Percentiles rank a stretch among this genome's conserved stretches.
Conservation (phyloP, 2,329 filamentous ascomycete species). For the Beauveria medogensis region DNA sequence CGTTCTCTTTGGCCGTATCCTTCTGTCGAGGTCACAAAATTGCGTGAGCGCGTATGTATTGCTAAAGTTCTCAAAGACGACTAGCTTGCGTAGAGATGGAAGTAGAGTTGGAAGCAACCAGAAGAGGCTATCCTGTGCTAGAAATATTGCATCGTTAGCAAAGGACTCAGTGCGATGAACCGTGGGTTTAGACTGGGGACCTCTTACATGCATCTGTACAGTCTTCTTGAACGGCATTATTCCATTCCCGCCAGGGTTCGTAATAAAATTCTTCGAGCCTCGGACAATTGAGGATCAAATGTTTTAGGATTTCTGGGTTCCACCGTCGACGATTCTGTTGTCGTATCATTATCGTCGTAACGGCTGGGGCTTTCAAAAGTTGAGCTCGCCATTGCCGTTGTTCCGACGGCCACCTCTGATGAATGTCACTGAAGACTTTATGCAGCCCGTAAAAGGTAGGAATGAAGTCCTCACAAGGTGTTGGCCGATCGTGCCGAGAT, state of each 20-base stretch:
- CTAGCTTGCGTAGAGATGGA: background rate
- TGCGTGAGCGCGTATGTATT: background rate
- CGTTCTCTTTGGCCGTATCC: background rate
- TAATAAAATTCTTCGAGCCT: background rate
- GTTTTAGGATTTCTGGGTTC: background rate
- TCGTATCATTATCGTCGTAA: background rate
- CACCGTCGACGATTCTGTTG: background rate
- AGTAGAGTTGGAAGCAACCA: background rate
- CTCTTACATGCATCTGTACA: background rate
- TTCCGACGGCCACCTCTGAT: background rate
- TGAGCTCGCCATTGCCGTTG: background rate
- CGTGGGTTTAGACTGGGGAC: background rate
- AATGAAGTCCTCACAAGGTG: background rate
- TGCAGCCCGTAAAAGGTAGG: background rate
- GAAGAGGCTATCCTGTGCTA: background rate
- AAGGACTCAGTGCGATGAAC: background rate
- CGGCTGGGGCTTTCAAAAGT: background rate
- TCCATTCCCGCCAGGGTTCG: background rate
- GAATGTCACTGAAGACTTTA: background rate
- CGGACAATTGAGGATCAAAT: background rate
- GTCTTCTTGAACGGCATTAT: background rate
- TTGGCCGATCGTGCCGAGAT: background rate
- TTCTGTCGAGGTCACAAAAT: background rate
- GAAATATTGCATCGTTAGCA: background rate
- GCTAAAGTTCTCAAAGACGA: background rate